phyloP scores from a whole-genome alignment of 140 eudicot species.

The Senecio squalidus region DNA sequence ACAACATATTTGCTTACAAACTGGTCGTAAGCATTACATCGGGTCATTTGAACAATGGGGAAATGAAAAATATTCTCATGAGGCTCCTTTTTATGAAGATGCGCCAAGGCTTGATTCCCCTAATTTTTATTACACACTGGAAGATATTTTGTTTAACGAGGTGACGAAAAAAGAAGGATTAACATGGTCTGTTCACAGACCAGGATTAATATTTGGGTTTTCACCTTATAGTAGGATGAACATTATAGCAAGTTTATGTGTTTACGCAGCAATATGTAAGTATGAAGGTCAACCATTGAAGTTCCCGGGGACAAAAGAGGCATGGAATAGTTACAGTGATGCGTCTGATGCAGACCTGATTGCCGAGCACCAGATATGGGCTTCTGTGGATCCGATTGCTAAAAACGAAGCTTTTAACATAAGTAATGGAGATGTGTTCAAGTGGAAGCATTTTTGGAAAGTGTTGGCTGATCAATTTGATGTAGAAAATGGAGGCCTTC shows the following conservation, averaged over 20 bases:
- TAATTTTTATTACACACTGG: slow-evolving; percentile 43
- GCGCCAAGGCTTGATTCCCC: slow-evolving; percentile 30
- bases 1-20: slow-evolving; percentile 44
- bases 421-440: slow-evolving; percentile 57
- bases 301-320: slow-evolving; percentile 66
- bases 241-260: slow-evolving; percentile 31
- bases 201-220: slow-evolving; percentile 39
- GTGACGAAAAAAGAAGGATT: slow-evolving; percentile 47
- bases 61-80: slow-evolving; percentile 2
- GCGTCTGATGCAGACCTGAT: too few relatives aligned
- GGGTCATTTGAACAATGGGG: too few relatives aligned
- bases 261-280: too few relatives aligned
- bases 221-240: slow-evolving; percentile 47
- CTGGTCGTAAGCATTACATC: slow-evolving; percentile 46
- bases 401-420: slow-evolving; percentile 52
- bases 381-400: slow-evolving; percentile 45
- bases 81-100: slow-evolving; percentile 45
- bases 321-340: too few relatives aligned
- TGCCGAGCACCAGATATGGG: too few relatives aligned
- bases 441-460: slow-evolving; percentile 63
- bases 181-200: slow-evolving; percentile 68
- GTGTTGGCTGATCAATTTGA: slow-evolving; percentile 46
- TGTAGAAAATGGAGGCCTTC: slow-evolving; percentile 38
- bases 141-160: too few relatives aligned
- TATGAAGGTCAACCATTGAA: slow-evolving; percentile 42